A percentile compares a stretch with the other conserved stretches of the same genome.
Conservation (phyloP, 257 asterid species). For the Plantago major region DNA sequence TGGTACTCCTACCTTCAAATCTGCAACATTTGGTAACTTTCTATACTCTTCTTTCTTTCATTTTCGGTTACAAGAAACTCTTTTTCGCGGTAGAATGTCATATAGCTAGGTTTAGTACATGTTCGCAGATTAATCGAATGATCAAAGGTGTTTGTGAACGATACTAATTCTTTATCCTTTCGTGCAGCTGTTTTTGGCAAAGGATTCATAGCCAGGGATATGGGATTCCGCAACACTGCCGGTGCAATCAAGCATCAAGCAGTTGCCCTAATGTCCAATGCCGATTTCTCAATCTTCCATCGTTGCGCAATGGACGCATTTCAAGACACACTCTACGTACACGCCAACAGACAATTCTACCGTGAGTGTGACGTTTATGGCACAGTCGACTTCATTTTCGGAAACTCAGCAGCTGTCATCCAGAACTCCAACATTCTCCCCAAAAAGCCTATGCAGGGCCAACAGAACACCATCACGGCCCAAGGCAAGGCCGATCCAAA, state of each 20-base stretch:
- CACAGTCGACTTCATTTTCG: conserved; percentile 55
- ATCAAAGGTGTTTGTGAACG: not conserved
- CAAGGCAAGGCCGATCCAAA: conserved; percentile 47
- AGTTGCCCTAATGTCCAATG: conserved; percentile 41
- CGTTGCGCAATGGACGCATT: conserved; percentile 27
- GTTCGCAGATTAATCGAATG: not conserved
- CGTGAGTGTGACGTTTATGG: conserved; percentile 43
- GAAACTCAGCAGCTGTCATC: conserved; percentile 44
- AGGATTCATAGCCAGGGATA: conserved; percentile 25
- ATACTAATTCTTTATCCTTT: not conserved
- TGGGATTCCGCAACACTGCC: conserved; percentile 39
- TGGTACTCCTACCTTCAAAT: conserved; percentile 45
- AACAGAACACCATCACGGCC: conserved; percentile 42
- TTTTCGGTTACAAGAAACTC: not conserved
- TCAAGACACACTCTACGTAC: conserved; percentile 41
- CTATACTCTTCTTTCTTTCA: not conserved
- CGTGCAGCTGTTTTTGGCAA: conserved; percentile 34
- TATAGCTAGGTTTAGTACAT: not conserved
- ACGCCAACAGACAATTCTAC: conserved; percentile 50
- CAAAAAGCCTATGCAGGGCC: conserved; percentile 33
- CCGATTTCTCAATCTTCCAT: conserved; percentile 36
- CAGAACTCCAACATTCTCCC: conserved; percentile 49
- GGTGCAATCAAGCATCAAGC: conserved; percentile 42
- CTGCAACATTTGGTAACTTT: conserved; percentile 48
- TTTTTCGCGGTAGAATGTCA: not conserved